phyloP scores from a whole-genome alignment of 306 rosid species.

The Cicer pinnatifidum region DNA sequence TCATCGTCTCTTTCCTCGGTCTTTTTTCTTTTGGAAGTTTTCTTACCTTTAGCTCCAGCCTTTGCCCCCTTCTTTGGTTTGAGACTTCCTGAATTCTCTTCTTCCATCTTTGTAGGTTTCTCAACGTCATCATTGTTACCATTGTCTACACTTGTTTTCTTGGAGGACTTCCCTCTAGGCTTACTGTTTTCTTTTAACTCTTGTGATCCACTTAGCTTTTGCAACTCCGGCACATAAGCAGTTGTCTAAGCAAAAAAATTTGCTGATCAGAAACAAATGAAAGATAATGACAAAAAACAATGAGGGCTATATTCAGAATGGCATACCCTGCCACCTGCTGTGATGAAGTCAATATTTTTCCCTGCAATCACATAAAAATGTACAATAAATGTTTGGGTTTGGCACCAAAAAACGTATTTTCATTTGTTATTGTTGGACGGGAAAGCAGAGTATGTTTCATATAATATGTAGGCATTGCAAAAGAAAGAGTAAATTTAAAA shows the following conservation, averaged over 20 bases:
- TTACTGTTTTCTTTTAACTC: constrained; percentile 56
- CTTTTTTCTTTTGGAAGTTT: constrained; percentile 56
- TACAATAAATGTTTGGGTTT: constrained; percentile 16
- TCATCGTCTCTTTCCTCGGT: constrained; percentile 54
- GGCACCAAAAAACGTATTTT: constrained; percentile 26
- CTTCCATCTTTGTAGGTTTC: constrained; percentile 52
- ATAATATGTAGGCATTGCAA: constrained; percentile 23
- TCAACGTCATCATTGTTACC: constrained; percentile 42
- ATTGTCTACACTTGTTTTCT: constrained; percentile 48
- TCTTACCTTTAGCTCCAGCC: constrained; percentile 58
- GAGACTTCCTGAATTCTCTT: constrained; percentile 44
- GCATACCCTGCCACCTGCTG: constrained; percentile 92
- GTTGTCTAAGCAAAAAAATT: constrained; percentile 65
- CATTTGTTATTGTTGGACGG: neutral
- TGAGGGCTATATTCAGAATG: constrained; percentile 40
- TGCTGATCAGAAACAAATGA: constrained; percentile 36
- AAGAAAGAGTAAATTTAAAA: constrained; percentile 2
- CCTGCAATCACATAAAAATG: constrained; percentile 63
- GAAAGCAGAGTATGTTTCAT: constrained; percentile 20
- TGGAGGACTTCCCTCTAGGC: constrained; percentile 54
- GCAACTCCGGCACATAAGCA: constrained; percentile 93
- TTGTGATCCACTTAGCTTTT: constrained; percentile 69
- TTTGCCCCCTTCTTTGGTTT: constrained; percentile 58
- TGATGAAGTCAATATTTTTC: constrained; percentile 78
- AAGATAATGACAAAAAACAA: constrained; percentile 19